Conservation (phyloP, 208 protist genomes). For the Trypanosoma mega region DNA sequence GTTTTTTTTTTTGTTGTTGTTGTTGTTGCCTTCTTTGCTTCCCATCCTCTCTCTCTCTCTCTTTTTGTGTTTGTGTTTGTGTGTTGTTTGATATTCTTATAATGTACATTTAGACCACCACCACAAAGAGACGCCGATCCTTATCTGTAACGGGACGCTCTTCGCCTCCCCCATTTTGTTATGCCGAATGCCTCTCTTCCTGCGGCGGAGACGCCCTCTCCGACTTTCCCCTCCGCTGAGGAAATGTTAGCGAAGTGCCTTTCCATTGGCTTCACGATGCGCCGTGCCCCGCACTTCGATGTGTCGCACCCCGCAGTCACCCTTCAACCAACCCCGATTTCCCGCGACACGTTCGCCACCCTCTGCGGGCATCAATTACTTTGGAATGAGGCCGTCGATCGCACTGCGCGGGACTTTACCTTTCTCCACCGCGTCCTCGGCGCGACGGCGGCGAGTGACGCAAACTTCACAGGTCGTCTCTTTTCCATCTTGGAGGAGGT, state of each 20-base stretch:
- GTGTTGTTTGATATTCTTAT: background rate
- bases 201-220: background rate
- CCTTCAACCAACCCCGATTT: slow-evolving; percentile 55
- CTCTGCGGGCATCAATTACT: slow-evolving; percentile 51
- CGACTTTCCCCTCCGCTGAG: slow-evolving; percentile 36
- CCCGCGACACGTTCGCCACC: slow-evolving; percentile 28
- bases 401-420: slow-evolving; percentile 59
- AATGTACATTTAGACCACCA: too few species aligned
- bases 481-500: slow-evolving; percentile 81
- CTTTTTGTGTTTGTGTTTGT: background rate
- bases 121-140: too few species aligned
- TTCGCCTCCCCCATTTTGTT: too few species aligned
- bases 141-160: too few species aligned
- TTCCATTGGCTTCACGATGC: slow-evolving; percentile 77
- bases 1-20: too few species aligned
- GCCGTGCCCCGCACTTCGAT: slow-evolving; percentile 26
- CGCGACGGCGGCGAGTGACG: slow-evolving; percentile 69
- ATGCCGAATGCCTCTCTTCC: too few species aligned
- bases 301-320: slow-evolving; percentile 62
- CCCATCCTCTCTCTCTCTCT: too few species aligned
- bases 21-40: too few species aligned
- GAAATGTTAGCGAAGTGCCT: slow-evolving; percentile 73
- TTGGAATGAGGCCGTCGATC: slow-evolving; percentile 86
- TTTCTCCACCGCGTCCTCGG: slow-evolving; percentile 58
- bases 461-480: slow-evolving; percentile 80